These are phyloP conservation scores for Plectosphaerella sp. DNA, from an alignment of 2,329 filamentous ascomycete species.

Conservation along the genomic window DNA sequence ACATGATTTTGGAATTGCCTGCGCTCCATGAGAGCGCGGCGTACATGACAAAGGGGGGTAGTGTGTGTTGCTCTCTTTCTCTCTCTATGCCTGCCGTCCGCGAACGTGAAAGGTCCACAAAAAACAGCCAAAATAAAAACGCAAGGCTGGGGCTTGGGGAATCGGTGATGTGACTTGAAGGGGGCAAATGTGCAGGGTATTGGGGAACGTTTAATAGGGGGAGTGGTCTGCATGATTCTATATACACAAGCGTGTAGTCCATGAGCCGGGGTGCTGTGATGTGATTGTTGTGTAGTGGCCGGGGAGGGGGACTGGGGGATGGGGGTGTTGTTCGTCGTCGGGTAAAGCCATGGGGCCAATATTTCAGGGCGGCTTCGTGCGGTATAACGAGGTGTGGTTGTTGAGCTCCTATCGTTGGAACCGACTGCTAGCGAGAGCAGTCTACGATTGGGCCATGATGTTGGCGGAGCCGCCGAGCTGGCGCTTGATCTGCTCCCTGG, in stretches of 20 bases:
- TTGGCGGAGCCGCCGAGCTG: constrained; percentile 58
- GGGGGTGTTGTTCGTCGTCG: constrained; percentile 7
- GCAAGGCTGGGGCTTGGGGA: background rate
- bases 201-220: constrained; percentile 10
- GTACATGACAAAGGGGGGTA: constrained; percentile 11
- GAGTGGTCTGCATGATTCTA: constrained; percentile 11
- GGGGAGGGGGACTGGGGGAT: constrained; percentile 5
- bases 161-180: constrained; percentile 8
- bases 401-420: background rate
- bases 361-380: too few relatives aligned
- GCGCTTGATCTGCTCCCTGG: constrained; percentile 93
- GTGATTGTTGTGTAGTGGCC: constrained; percentile 12
- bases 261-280: constrained; percentile 8
- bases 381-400: too few relatives aligned
- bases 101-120: constrained; percentile 11
- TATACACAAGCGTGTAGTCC: constrained; percentile 12
- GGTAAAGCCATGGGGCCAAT: too few relatives aligned
- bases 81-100: constrained; percentile 13
- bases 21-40: constrained; percentile 11
- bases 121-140: constrained; percentile 11
- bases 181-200: constrained; percentile 11
- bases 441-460: constrained; percentile 46
- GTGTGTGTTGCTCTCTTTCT: constrained; percentile 3
- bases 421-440: constrained; percentile 14
- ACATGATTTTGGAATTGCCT: constrained; percentile 14